Evolutionary conservation across 805 yeast species (phyloP), one percentile per base, ranked within the genome.

Genomic region (Zygoascus bituminiphila): DNA sequence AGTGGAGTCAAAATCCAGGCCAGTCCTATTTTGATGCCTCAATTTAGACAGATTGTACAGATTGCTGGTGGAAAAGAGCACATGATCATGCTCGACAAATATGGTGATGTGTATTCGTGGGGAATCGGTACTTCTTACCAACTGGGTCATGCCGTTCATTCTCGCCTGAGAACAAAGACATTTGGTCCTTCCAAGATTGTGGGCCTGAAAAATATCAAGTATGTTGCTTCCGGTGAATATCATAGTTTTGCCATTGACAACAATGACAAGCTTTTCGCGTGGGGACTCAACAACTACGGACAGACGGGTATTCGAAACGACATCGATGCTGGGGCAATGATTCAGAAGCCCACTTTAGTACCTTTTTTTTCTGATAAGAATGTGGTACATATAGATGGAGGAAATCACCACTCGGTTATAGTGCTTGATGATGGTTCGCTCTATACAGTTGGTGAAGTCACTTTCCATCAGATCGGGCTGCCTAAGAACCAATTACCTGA

Each of bases 251-350:
- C 98, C 4, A 76, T 93, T 53, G 84, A 84, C 51, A 70, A 73
- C 12, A 77, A 79, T 33, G 87, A 84, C 38, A 74, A 74, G 31
- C 88, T 93, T 1, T 75, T 76, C 54, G 75, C 93, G 8, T 93
- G 98, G 98, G 99, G 99, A 6, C 74, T 93, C 60, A 93, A 93
- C 64, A 97, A 93, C 67, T 93, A 79, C 62, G 98, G 98, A 20
- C 99, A 93, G 69, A 88, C 97, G 72, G 98, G 96, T 50, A 72
- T 82, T 21, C 73, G 85, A 14, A 81, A 82, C 31, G 79, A 78
- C 45, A 77, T 85, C 48, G 51, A 15, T 12, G 70, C 67, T 14
- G 66, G 65, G 14, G 96, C 95, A 20, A 74, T 86, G 49, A 79
- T 93, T 41, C 70, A 81, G 8, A 77, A 73, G 45, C 98, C 98